A percentile compares a stretch with the other conserved stretches of the same genome.
phyloP scores from a whole-genome alignment of 257 asterid genomes.

The Solanum paucissectum region DNA sequence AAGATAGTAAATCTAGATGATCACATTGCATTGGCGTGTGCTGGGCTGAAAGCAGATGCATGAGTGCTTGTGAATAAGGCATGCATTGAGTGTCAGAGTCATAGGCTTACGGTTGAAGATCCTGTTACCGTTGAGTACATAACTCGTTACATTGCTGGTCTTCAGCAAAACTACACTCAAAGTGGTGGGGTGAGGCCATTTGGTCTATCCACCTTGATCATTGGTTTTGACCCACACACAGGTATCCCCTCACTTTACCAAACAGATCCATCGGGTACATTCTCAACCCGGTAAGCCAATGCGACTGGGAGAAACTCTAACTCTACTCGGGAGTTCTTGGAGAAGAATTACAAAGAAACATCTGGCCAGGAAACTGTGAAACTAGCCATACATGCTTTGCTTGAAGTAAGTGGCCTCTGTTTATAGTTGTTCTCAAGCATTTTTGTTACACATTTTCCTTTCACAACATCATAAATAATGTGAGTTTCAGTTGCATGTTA shows the following conservation, averaged over 20 bases:
- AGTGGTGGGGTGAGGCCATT: slow-evolving; percentile 99
- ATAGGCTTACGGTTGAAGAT: slow-evolving; percentile 83
- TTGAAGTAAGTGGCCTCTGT: slow-evolving; percentile 51
- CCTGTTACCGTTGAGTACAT: slow-evolving; percentile 94
- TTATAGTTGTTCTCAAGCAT: background rate
- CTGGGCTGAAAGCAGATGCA: slow-evolving; percentile 96
- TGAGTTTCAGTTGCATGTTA: background rate
- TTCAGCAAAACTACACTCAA: slow-evolving; percentile 96
- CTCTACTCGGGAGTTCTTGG: slow-evolving; percentile 79
- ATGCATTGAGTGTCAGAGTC: slow-evolving; percentile 81
- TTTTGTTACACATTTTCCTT: background rate
- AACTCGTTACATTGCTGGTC: slow-evolving; percentile 95
- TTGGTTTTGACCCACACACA: slow-evolving; percentile 91
- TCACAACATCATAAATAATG: background rate
- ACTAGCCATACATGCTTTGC: slow-evolving; percentile 87
- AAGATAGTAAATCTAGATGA: slow-evolving; percentile 90
- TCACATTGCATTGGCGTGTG: slow-evolving; percentile 93
- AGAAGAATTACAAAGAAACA: slow-evolving; percentile 91
- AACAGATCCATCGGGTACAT: slow-evolving; percentile 95
- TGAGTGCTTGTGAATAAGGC: slow-evolving; percentile 83
- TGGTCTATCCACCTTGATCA: slow-evolving; percentile 92
- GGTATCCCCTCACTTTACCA: slow-evolving; percentile 78
- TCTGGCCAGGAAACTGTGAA: slow-evolving; percentile 89
- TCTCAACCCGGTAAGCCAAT: slow-evolving; percentile 94
- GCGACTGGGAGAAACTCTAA: slow-evolving; percentile 95